Evolutionary conservation across 495 filamentous ascomycete genomes (phyloP).

Genomic region (Diplogelasinospora grovesii): DNA sequence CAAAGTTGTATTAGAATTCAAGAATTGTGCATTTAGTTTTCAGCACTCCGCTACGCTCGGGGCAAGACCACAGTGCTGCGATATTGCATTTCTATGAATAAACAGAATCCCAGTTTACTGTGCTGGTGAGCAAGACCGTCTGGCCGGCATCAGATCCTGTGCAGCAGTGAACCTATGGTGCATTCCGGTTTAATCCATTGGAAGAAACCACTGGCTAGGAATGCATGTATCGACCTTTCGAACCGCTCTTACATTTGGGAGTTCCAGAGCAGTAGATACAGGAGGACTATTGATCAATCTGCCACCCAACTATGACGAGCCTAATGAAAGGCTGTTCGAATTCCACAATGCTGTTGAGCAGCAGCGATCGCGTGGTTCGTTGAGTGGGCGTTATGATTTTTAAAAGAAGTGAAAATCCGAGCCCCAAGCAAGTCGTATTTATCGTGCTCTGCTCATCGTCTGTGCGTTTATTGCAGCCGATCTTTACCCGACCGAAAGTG

Average conservation of each 20-base stretch:
- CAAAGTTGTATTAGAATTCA: too few species aligned
- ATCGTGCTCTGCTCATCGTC: constrained; percentile 9
- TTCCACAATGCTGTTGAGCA: constrained; percentile 32
- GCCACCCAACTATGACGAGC: constrained; percentile 50
- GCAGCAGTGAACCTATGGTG: too few species aligned
- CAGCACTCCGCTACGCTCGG: too few species aligned
- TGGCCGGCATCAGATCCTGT: too few species aligned
- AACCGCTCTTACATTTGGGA: constrained; percentile 72
- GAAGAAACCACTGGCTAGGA: too few species aligned
- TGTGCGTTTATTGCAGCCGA: constrained; percentile 14
- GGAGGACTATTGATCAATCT: constrained; percentile 64
- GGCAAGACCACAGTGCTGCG: too few species aligned
- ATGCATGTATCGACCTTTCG: constrained; percentile 52
- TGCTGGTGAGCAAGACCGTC: too few species aligned
- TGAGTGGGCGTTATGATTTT: constrained; percentile 44
- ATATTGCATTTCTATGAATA: too few species aligned
- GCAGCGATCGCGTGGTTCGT: constrained; percentile 34
- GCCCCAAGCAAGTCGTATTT: too few species aligned
- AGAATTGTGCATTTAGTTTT: too few species aligned
- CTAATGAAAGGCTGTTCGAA: constrained; percentile 66
- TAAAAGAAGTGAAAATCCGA: constrained; percentile 22
- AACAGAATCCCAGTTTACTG: too few species aligned
- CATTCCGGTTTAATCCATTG: too few species aligned
- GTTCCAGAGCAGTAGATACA: constrained; percentile 96
- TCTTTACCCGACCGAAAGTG: constrained; percentile 8